phyloP scores from a whole-genome alignment of 129 eudicot species.

The Kitagawia praeruptora region DNA sequence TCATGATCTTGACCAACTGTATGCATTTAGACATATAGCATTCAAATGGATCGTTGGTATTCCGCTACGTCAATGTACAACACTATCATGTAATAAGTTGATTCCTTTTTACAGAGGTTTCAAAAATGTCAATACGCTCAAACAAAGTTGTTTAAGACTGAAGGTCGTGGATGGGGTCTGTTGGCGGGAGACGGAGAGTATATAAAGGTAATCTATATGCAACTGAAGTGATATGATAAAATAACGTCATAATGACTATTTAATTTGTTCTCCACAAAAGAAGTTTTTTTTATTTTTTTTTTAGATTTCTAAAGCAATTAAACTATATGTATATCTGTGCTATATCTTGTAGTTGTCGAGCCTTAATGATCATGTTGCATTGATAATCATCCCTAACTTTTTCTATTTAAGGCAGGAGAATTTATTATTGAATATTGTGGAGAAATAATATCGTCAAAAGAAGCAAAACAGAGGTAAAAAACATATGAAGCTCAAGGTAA shows the following conservation, averaged over 20 bases:
- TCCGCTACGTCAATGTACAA: no score
- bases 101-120: no score
- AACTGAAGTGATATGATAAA: slow-evolving; percentile 8
- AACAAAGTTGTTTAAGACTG: slow-evolving; percentile 79
- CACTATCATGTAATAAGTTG: no score
- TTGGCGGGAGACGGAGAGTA: slow-evolving; percentile 63
- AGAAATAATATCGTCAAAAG: slow-evolving; percentile 78
- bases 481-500: slow-evolving; percentile 85
- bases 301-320: neutral
- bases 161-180: slow-evolving; percentile 98
- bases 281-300: neutral
- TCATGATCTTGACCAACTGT: no score
- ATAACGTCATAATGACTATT: neutral
- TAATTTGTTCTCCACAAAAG: neutral
- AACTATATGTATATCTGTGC: neutral
- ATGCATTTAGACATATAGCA: no score
- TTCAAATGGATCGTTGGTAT: no score
- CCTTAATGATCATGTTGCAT: neutral
- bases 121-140: no score
- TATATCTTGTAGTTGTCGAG: neutral
- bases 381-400: neutral
- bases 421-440: slow-evolving; percentile 93
- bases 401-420: slow-evolving; percentile 60
- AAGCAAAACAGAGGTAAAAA: slow-evolving; percentile 62
- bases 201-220: slow-evolving; percentile 49